phyloP scores from a whole-genome alignment of 2,329 filamentous ascomycete genomes.

The Trematosphaeria pertusa region DNA sequence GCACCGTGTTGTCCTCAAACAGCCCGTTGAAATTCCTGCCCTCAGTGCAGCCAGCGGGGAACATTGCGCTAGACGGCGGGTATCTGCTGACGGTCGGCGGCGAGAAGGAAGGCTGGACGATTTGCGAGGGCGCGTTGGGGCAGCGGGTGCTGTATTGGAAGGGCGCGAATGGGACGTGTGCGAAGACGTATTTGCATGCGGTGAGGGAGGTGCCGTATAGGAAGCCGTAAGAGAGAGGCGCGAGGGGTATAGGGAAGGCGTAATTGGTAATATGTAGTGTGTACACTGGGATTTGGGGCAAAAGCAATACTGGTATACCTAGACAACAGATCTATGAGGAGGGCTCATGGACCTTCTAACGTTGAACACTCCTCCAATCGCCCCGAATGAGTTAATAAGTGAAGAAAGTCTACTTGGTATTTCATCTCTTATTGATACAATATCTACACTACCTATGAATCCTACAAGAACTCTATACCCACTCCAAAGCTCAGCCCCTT shows the following conservation, averaged over 20 bases:
- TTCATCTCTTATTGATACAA: slow-evolving; percentile 22
- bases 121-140: slow-evolving; percentile 44
- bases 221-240: neutral
- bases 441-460: slow-evolving; percentile 22
- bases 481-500: slow-evolving; percentile 97
- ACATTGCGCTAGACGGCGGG: slow-evolving; percentile 39
- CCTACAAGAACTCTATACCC: slow-evolving; percentile 90
- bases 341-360: too few species aligned
- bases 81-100: slow-evolving; percentile 49
- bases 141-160: slow-evolving; percentile 48
- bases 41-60: slow-evolving; percentile 35
- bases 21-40: slow-evolving; percentile 43
- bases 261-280: too few species aligned
- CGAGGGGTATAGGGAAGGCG: too few species aligned
- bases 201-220: slow-evolving; percentile 47
- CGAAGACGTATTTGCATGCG: slow-evolving; percentile 48
- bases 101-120: slow-evolving; percentile 46
- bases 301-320: too few species aligned
- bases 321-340: too few species aligned
- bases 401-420: too few species aligned
- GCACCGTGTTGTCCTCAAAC: slow-evolving; percentile 32
- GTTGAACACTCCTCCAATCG: too few species aligned
- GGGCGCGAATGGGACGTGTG: slow-evolving; percentile 43
- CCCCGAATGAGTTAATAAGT: too few species aligned
- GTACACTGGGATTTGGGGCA: too few species aligned